Conservation (phyloP, 140 eudicot species). For the Stevia rebaudiana region DNA sequence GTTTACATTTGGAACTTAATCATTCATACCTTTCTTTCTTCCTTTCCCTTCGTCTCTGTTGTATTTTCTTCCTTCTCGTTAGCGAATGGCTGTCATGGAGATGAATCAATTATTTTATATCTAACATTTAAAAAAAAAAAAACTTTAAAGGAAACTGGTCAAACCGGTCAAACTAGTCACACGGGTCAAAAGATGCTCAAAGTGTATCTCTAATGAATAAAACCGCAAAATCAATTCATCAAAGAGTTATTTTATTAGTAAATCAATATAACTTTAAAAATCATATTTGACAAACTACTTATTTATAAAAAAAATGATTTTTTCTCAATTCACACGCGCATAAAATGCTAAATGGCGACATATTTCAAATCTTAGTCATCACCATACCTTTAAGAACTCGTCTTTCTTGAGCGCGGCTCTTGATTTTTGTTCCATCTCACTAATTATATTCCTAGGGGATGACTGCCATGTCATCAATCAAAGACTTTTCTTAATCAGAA, state of each 20-base stretch:
- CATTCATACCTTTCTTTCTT: constrained; percentile 27
- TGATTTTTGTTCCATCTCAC: constrained; percentile 20
- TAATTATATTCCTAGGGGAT: constrained; percentile 13
- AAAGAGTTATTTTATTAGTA: background rate
- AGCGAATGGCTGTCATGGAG: constrained; percentile 21
- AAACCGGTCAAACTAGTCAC: constrained; percentile 1
- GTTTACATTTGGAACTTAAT: too few species aligned
- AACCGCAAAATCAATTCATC: background rate
- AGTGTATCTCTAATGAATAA: background rate
- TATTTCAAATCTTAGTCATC: background rate
- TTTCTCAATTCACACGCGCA: background rate
- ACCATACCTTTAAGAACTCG: constrained; percentile 9
- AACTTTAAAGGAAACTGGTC: background rate
- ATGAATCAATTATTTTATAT: background rate
- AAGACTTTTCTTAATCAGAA: constrained; percentile 10
- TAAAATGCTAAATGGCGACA: background rate
- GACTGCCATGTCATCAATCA: constrained; percentile 12
- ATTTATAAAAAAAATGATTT: background rate
- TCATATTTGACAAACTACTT: background rate
- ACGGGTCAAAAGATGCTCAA: background rate
- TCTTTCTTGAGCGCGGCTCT: constrained; percentile 14
- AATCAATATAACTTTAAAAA: background rate
- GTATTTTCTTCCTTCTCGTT: constrained; percentile 23
- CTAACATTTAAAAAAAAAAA: background rate
- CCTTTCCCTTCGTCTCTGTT: constrained; percentile 20